phyloP scores from a whole-genome alignment of 306 rosid genomes.

The Casuarina glauca region DNA sequence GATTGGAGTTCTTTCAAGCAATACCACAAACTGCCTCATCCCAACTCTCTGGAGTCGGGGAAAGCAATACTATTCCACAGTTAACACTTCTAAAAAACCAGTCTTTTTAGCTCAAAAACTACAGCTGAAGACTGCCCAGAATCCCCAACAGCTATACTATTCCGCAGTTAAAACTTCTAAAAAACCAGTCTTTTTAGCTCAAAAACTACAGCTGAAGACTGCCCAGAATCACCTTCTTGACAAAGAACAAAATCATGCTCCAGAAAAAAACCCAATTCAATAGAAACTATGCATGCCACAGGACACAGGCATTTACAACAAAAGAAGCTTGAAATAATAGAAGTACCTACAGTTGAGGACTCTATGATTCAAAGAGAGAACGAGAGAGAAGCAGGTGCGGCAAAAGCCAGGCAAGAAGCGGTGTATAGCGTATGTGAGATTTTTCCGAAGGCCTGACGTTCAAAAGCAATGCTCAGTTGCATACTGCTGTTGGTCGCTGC shows the following conservation, averaged over 20 bases:
- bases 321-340: background rate
- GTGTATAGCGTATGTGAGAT: too few species aligned
- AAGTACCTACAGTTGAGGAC: background rate
- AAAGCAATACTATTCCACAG: conserved; percentile 1
- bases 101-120: conserved; percentile 1
- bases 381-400: too few species aligned
- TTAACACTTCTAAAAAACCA: conserved; percentile 13
- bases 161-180: conserved; percentile 13
- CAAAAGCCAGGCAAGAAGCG: too few species aligned
- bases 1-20: conserved; percentile 8
- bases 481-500: too few species aligned
- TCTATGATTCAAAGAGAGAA: background rate
- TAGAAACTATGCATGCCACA: background rate
- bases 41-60: background rate
- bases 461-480: too few species aligned
- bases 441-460: too few species aligned
- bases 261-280: background rate
- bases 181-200: conserved; percentile 4
- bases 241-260: background rate
- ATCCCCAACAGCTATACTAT: background rate
- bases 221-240: background rate
- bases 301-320: background rate
- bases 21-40: background rate
- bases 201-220: background rate
- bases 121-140: background rate